These are phyloP conservation scores for Ceratocystis colombiana DNA, from an alignment of 2,329 filamentous ascomycete species.

Conservation along the genomic window DNA sequence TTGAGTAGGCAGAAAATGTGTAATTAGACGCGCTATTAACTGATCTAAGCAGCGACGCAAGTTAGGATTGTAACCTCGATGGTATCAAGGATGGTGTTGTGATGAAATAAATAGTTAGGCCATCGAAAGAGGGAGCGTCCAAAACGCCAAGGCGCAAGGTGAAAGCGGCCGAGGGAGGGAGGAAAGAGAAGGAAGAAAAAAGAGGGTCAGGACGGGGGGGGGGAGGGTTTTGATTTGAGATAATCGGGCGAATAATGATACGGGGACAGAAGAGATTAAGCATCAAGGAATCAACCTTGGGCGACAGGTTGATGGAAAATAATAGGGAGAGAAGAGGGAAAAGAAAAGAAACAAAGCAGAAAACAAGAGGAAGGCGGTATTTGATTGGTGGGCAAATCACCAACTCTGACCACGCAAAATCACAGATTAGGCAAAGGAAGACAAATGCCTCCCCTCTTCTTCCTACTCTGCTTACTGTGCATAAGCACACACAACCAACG, in stretches of 20 bases:
- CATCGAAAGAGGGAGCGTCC: not conserved
- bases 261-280: not conserved
- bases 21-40: conserved; percentile 19
- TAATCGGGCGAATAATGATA: not conserved
- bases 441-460: not conserved
- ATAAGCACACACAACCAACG: too few species aligned
- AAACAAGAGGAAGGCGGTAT: not conserved
- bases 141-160: not conserved
- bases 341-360: not conserved
- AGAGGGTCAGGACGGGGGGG: not conserved
- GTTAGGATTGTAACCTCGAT: conserved; percentile 22
- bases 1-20: conserved; percentile 19
- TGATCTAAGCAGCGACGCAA: conserved; percentile 23
- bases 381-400: conserved; percentile 10
- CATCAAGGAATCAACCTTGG: not conserved
- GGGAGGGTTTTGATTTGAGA: not conserved
- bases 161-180: not conserved
- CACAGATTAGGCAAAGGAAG: conserved; percentile 2
- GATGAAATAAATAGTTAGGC: conserved; percentile 1
- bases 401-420: not conserved
- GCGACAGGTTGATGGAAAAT: not conserved
- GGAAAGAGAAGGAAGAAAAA: not conserved
- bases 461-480: not conserved
- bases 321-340: not conserved
- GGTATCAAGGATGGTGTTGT: not conserved